Evolutionary conservation across 1,139 yeast genomes (phyloP).

Genomic region (Sugiyamaella grinbergsii): DNA sequence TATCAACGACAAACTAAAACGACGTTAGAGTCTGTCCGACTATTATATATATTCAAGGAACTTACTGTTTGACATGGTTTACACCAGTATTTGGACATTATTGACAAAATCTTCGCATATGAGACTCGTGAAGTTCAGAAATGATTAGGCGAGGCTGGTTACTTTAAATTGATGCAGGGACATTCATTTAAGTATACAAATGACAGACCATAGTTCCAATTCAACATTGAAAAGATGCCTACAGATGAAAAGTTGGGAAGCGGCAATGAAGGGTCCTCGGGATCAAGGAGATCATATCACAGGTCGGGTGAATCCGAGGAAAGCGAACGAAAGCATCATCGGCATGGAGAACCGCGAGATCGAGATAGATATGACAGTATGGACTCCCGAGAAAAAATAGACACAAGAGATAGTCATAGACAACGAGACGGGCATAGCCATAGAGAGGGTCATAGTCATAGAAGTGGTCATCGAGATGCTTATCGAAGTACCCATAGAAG

Average conservation of each 20-base stretch:
- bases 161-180: neutral
- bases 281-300: too few species aligned
- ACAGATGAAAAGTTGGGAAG: too few species aligned
- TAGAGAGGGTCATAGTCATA: conserved; percentile 17
- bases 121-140: neutral
- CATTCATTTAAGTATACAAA: too few species aligned
- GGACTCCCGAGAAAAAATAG: neutral
- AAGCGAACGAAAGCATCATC: neutral
- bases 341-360: neutral
- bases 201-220: too few species aligned
- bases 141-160: neutral
- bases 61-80: conserved; percentile 47
- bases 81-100: conserved; percentile 50
- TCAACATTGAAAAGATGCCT: too few species aligned
- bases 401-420: neutral
- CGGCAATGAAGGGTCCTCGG: too few species aligned
- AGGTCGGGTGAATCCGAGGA: neutral
- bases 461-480: conserved; percentile 20
- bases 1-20: conserved; percentile 48
- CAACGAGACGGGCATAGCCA: conserved; percentile 22
- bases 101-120: neutral
- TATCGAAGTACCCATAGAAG: conserved; percentile 18
- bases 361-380: neutral
- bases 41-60: conserved; percentile 12
- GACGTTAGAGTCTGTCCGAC: conserved; percentile 5